phyloP scores from a whole-genome alignment of 805 yeast genomes.

The Priceomyces carsonii region DNA sequence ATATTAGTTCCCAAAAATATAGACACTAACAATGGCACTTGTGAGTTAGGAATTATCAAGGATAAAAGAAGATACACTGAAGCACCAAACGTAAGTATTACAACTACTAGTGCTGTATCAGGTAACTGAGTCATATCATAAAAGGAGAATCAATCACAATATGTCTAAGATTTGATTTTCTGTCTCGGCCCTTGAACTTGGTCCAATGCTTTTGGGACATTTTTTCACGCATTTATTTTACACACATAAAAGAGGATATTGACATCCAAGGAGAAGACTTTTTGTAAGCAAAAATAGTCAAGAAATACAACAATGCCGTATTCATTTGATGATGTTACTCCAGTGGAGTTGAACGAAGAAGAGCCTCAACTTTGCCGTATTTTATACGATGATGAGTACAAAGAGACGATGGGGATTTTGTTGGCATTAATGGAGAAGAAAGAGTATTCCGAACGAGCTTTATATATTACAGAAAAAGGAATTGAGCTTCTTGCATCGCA shows the following conservation, averaged over 20 bases:
- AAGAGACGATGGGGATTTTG: conserved; percentile 56
- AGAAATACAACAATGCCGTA: background rate
- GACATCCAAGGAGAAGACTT: background rate
- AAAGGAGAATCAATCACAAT: no score
- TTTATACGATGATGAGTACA: conserved; percentile 72
- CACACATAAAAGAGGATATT: conserved; percentile 1
- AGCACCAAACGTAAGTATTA: conserved; percentile 16
- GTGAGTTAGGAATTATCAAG: conserved; percentile 19
- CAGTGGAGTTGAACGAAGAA: conserved; percentile 43
- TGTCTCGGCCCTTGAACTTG: conserved; percentile 2
- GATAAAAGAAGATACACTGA: conserved; percentile 17
- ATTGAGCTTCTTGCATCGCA: conserved; percentile 81
- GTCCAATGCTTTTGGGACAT: no score
- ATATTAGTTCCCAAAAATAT: conserved; percentile 35
- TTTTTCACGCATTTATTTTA: background rate
- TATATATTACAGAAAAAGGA: conserved; percentile 62
- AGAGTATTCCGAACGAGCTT: conserved; percentile 72
- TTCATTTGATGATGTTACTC: conserved; percentile 43
- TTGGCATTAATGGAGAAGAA: conserved; percentile 56
- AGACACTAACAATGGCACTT: conserved; percentile 25
- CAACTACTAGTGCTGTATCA: conserved; percentile 19
- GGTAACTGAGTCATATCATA: no score
- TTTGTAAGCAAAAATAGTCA: background rate
- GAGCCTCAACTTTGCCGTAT: conserved; percentile 59
- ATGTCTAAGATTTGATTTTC: no score